Evolutionary conservation across 2,329 filamentous ascomycete species (phyloP).

Genomic region (Rhynchosporium secalis): DNA sequence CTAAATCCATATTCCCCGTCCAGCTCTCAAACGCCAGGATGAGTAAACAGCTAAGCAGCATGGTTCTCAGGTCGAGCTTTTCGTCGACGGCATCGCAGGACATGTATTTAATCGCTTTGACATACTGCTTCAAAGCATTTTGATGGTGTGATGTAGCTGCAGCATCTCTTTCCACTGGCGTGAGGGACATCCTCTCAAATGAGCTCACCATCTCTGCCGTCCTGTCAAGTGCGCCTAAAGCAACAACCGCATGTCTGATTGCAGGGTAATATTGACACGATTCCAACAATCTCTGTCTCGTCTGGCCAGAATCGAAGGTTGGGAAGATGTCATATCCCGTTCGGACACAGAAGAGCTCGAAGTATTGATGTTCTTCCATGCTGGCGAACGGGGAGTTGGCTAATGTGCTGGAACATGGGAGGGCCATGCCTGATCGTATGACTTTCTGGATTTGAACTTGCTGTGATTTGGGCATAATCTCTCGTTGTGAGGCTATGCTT

Average conservation of each 20-base stretch:
- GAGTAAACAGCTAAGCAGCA: slow-evolving; percentile 40
- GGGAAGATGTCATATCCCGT: slow-evolving; percentile 27
- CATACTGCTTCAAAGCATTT: slow-evolving; percentile 27
- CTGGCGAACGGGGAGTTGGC: slow-evolving; percentile 21
- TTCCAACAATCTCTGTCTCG: slow-evolving; percentile 28
- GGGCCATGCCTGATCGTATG: neutral
- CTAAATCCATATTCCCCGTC: slow-evolving; percentile 40
- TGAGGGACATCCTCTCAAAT: slow-evolving; percentile 23
- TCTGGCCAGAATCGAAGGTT: slow-evolving; percentile 23
- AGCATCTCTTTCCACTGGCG: slow-evolving; percentile 14
- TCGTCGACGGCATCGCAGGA: slow-evolving; percentile 37
- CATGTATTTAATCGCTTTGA: slow-evolving; percentile 28
- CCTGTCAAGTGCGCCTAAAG: slow-evolving; percentile 30
- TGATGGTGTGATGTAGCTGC: slow-evolving; percentile 25
- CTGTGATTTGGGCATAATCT: slow-evolving; percentile 14
- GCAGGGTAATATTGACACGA: slow-evolving; percentile 24
- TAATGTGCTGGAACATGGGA: slow-evolving; percentile 8
- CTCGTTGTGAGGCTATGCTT: slow-evolving; percentile 10
- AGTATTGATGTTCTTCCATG: slow-evolving; percentile 25
- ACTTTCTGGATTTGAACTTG: neutral
- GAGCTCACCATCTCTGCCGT: slow-evolving; percentile 20
- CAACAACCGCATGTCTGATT: slow-evolving; percentile 29
- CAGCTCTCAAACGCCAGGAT: slow-evolving; percentile 60
- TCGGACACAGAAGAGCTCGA: slow-evolving; percentile 25
- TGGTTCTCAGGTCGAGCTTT: slow-evolving; percentile 44